Percentiles rank a stretch among this genome's conserved stretches.
Evolutionary conservation across 495 filamentous ascomycete genomes (phyloP).

Genomic region (Annulohypoxylon nitens): DNA sequence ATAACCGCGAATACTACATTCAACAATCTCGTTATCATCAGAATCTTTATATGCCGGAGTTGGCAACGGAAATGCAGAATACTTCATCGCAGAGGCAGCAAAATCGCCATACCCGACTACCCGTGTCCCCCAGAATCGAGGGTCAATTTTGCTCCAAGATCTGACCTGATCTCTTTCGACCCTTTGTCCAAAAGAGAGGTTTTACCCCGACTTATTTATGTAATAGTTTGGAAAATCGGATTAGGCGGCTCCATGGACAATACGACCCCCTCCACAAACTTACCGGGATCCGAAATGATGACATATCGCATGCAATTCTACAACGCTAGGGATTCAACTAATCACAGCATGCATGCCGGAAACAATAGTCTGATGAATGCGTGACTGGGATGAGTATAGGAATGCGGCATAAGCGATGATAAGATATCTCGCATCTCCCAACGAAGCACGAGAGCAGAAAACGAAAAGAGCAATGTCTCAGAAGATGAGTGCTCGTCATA

Average conservation of each 20-base stretch:
- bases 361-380: constrained; percentile 11
- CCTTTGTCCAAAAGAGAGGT: constrained; percentile 3
- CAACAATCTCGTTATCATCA: not conserved
- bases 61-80: not conserved
- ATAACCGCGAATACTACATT: constrained; percentile 2
- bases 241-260: constrained; percentile 21
- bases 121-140: constrained; percentile 10
- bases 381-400: constrained; percentile 15
- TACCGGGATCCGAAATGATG: constrained; percentile 39
- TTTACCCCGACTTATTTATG: constrained; percentile 14
- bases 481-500: constrained; percentile 14
- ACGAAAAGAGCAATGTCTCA: constrained; percentile 15
- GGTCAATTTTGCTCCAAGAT: not conserved
- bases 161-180: constrained; percentile 8
- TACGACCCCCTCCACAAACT: constrained; percentile 33
- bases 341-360: constrained; percentile 1
- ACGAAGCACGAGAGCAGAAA: constrained; percentile 11
- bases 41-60: not conserved
- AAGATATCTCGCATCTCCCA: constrained; percentile 24
- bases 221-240: constrained; percentile 14
- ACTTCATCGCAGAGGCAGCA: not conserved
- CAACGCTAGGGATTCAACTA: not conserved
- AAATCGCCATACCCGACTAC: not conserved
- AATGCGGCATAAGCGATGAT: constrained; percentile 37
- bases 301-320: constrained; percentile 30